phyloP scores from a whole-genome alignment of 1,284 basidiomycete genomes.

The Inonotus hispidus region DNA sequence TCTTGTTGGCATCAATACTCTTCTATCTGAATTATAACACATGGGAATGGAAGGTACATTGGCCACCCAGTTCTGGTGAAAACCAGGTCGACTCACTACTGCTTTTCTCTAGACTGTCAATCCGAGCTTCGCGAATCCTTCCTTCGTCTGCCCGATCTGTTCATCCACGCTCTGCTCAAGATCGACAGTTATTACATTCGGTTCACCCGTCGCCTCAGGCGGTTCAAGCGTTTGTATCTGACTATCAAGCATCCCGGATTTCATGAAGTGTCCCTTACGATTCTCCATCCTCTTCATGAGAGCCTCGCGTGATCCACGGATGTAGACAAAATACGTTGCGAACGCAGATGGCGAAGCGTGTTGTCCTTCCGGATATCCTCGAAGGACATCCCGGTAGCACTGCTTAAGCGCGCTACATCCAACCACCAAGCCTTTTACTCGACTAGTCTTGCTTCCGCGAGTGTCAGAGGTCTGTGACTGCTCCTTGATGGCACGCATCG shows the following conservation, averaged over 20 bases:
- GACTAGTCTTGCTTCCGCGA: slow-evolving; percentile 17
- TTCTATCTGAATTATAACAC: no score
- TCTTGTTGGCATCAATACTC: no score
- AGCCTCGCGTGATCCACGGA: slow-evolving; percentile 63
- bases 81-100: no score
- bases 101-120: background rate
- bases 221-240: slow-evolving; percentile 79
- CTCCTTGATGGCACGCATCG: slow-evolving; percentile 43
- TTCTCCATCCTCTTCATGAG: slow-evolving; percentile 66
- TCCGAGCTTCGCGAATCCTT: slow-evolving; percentile 18
- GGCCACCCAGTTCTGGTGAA: no score
- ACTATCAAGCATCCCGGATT: slow-evolving; percentile 80
- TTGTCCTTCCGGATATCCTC: slow-evolving; percentile 43
- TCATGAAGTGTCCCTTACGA: slow-evolving; percentile 86
- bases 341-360: slow-evolving; percentile 32
- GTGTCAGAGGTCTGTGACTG: slow-evolving; percentile 30
- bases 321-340: slow-evolving; percentile 78
- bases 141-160: slow-evolving; percentile 43
- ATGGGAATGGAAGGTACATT: no score
- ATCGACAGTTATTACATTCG: slow-evolving; percentile 62
- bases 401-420: slow-evolving; percentile 85
- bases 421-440: slow-evolving; percentile 56
- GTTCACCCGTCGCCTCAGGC: slow-evolving; percentile 53
- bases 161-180: slow-evolving; percentile 51
- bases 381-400: slow-evolving; percentile 77